Percentiles rank a stretch among this genome's conserved stretches.
phyloP scores from a whole-genome alignment of 345 rosid genomes.

The Sapria himalayana region DNA sequence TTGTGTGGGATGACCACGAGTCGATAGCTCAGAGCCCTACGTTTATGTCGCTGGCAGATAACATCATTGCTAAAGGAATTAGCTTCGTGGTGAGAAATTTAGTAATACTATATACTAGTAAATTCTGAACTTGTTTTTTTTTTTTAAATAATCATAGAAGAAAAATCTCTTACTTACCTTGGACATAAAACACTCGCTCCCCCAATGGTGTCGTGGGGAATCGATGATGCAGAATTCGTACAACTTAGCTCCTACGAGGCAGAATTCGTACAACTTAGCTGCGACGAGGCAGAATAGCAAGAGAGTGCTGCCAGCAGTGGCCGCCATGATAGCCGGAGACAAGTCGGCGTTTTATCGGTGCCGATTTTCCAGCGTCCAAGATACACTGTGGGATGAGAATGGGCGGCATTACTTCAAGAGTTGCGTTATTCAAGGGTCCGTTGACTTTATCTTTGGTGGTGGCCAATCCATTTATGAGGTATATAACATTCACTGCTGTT shows the following conservation, averaged over 20 bases:
- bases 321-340: constrained; percentile 49
- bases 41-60: constrained; percentile 38
- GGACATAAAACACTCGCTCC: no score
- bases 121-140: background rate
- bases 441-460: constrained; percentile 65
- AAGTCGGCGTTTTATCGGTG: constrained; percentile 34
- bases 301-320: constrained; percentile 32
- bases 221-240: no score
- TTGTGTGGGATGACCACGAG: constrained; percentile 48
- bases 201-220: no score
- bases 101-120: background rate
- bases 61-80: constrained; percentile 31
- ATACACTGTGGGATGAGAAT: constrained; percentile 52
- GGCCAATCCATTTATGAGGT: constrained; percentile 77
- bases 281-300: constrained; percentile 14
- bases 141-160: background rate
- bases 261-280: constrained; percentile 53
- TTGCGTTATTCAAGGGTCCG: constrained; percentile 59
- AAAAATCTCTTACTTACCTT: no score
- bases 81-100: constrained; percentile 23
- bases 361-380: constrained; percentile 47
- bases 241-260: background rate
- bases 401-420: constrained; percentile 52
- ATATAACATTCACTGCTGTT: background rate
- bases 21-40: constrained; percentile 32